These are phyloP conservation scores for Rhodotorula sp. DNA, from an alignment of 1,284 basidiomycete species.

Conservation along the genomic window DNA sequence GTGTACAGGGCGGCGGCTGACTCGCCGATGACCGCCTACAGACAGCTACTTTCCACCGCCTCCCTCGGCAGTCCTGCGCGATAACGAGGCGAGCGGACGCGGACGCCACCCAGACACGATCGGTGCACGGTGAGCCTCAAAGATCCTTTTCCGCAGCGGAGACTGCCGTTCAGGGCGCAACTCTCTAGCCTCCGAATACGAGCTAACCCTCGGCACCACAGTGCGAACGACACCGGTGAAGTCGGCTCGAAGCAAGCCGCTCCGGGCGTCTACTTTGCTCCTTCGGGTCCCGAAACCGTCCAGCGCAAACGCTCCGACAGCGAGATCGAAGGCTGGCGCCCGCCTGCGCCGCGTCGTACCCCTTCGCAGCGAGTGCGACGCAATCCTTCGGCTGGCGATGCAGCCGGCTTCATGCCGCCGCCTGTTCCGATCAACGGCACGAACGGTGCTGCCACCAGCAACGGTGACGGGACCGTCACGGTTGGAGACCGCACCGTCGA, in stretches of 20 bases:
- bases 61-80: slow-evolving; percentile 17
- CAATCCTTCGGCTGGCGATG: not conserved
- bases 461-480: slow-evolving; percentile 5
- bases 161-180: too few species aligned
- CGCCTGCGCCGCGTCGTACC: slow-evolving; percentile 32
- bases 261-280: slow-evolving; percentile 38
- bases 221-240: slow-evolving; percentile 32
- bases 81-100: slow-evolving; percentile 28
- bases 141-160: not conserved
- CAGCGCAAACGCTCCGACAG: slow-evolving; percentile 12
- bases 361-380: slow-evolving; percentile 28
- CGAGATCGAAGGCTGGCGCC: slow-evolving; percentile 28
- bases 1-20: too few species aligned
- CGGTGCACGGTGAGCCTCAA: slow-evolving; percentile 29
- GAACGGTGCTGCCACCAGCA: too few species aligned
- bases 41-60: slow-evolving; percentile 39
- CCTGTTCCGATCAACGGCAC: too few species aligned
- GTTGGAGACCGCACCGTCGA: slow-evolving; percentile 20
- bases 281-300: slow-evolving; percentile 5
- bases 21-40: not conserved
- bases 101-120: slow-evolving; percentile 29
- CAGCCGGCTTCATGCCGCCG: not conserved
- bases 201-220: not conserved
- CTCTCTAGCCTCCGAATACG: too few species aligned
- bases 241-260: slow-evolving; percentile 17